A percentile compares a stretch with the other conserved stretches of the same genome.
phyloP scores from a whole-genome alignment of 192 early-diverging fungal species.

The Gaertneriomyces sp. region DNA sequence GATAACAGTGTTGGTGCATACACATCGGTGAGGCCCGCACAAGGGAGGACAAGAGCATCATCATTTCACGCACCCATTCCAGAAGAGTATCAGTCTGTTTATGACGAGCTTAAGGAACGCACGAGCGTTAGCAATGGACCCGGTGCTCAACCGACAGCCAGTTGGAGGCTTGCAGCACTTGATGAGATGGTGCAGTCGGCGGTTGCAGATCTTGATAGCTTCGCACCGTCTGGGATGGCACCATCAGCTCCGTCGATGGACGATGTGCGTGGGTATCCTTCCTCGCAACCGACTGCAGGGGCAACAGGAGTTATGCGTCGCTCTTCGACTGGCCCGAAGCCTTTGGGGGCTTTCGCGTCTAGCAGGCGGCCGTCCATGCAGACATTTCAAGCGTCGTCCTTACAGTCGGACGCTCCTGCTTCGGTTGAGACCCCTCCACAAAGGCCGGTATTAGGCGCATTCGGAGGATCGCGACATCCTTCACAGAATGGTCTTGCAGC shows the following conservation, averaged over 20 bases:
- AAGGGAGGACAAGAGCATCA: too few relatives aligned
- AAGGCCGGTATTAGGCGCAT: not conserved
- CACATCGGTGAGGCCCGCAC: too few relatives aligned
- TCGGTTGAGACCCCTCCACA: not conserved
- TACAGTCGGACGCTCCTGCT: not conserved
- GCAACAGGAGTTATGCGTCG: not conserved
- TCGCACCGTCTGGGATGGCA: not conserved
- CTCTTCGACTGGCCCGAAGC: slow-evolving; percentile 2
- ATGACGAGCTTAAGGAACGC: too few relatives aligned
- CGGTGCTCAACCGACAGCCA: too few relatives aligned
- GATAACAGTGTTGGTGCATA: too few relatives aligned
- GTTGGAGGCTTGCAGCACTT: not conserved
- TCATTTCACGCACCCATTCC: too few relatives aligned
- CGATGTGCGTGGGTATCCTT: not conserved
- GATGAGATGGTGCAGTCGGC: slow-evolving; percentile 5
- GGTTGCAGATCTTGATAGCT: slow-evolving; percentile 3
- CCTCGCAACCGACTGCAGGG: not conserved
- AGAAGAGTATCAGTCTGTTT: too few relatives aligned
- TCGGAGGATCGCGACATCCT: not conserved
- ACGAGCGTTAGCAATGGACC: too few relatives aligned
- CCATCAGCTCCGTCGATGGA: slow-evolving; percentile 3
- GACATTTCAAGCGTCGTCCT: not conserved
- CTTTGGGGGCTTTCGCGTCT: not conserved
- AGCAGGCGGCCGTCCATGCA: slow-evolving; percentile 1
- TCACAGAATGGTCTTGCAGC: not conserved